A percentile compares a stretch with the other conserved stretches of the same genome.
Conservation (phyloP, 345 rosid species). For the Eucalyptus sp. region DNA sequence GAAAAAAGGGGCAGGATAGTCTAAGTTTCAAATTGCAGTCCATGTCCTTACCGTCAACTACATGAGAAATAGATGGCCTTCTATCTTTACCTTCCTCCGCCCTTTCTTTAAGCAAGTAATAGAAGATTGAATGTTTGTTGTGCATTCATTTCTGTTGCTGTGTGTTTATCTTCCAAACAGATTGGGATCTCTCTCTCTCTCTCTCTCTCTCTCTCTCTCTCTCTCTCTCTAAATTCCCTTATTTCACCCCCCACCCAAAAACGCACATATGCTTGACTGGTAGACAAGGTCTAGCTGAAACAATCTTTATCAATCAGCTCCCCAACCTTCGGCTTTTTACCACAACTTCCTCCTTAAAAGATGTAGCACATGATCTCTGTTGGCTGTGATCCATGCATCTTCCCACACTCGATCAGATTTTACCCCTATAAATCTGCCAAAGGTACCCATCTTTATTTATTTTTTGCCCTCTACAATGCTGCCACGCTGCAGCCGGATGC, state of each 20-base stretch:
- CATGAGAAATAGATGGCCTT: not conserved
- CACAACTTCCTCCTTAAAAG: not conserved
- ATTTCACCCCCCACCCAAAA: no score
- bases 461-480: not conserved
- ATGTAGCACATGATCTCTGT: not conserved
- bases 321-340: not conserved
- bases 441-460: not conserved
- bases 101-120: not conserved
- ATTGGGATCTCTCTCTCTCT: not conserved
- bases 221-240: not conserved
- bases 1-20: not conserved
- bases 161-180: not conserved
- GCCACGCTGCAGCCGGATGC: not conserved
- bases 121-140: not conserved
- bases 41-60: not conserved
- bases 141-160: not conserved
- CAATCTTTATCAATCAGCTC: not conserved
- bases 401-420: not conserved
- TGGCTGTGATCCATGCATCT: not conserved
- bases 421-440: not conserved
- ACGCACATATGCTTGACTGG: not conserved
- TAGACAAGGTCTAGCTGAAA: not conserved
- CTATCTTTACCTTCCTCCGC: not conserved
- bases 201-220: not conserved
- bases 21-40: not conserved